Conservation (phyloP, 176 grass and related monocot genomes). For the Lolium perenne region DNA sequence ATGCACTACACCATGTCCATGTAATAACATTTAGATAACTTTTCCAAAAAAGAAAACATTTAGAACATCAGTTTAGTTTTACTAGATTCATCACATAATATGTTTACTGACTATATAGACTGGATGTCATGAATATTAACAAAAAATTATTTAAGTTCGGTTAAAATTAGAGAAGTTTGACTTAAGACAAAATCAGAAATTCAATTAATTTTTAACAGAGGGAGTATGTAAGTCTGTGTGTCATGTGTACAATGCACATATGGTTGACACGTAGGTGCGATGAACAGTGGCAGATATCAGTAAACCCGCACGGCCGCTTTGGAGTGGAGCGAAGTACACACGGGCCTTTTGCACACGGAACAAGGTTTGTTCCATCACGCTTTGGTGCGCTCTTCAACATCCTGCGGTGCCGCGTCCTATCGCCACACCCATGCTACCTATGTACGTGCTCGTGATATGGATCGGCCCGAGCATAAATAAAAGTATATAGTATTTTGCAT, state of each 20-base stretch:
- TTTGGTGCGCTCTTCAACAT: slow-evolving; percentile 18
- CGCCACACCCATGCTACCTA: background rate
- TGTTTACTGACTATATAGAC: too few relatives aligned
- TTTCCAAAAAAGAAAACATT: too few relatives aligned
- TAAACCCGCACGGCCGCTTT: slow-evolving; percentile 7
- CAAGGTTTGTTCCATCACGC: slow-evolving; percentile 16
- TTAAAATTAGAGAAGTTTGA: too few relatives aligned
- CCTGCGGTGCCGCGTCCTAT: slow-evolving; percentile 2
- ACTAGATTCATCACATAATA: too few relatives aligned
- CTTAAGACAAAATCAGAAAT: too few relatives aligned
- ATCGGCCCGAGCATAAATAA: background rate
- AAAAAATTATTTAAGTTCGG: too few relatives aligned
- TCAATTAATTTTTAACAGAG: too few relatives aligned
- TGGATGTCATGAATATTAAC: too few relatives aligned
- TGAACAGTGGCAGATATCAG: background rate
- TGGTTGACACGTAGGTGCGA: slow-evolving; percentile 17
- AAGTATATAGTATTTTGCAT: background rate
- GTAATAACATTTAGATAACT: too few relatives aligned
- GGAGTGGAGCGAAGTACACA: background rate
- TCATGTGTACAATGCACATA: background rate
- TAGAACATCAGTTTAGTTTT: too few relatives aligned
- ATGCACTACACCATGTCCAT: background rate
- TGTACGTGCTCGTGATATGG: background rate
- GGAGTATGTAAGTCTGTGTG: background rate
- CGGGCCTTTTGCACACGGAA: slow-evolving; percentile 32